Evolutionary conservation across 2,329 filamentous ascomycete species (phyloP), one percentile per base, ranked within the genome.

Genomic region (Penicillium brevicompactum): DNA sequence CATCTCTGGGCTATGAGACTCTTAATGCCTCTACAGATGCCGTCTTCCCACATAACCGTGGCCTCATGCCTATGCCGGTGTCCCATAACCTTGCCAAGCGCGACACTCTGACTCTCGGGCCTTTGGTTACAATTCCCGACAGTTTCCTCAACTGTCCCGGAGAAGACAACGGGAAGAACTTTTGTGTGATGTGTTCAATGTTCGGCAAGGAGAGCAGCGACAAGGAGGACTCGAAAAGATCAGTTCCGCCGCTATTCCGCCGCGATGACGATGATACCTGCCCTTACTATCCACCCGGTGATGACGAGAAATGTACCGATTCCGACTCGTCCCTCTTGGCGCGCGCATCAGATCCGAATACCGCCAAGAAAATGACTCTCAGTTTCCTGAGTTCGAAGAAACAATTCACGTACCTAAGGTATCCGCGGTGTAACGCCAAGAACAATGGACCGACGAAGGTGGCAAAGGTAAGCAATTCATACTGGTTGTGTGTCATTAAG

Each of bases 361-460:
- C 21, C 5, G 13, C 27, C 21, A 56, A 52, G 45, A 51, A 46
- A 22, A 52, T 56, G 53, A 45, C 11, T 21, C 53, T 56, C 27
- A 48, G 48, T 11, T 56, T 47, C 30, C 22, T 43, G 38, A 44
- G 47, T 24, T 21, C 22, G 13, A 34, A 47, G 21, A 41, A 48
- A 11, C 21, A 52, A 47, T 47, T 47, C 30, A 41, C 32, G 22
- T 56, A 56, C 44, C 41, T 51, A 16, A 56, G 27, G 16, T 56
- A 56, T 46, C 53, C 53, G 14, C n/a, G 48, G 24, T 56, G 53
- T 51, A 51, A 56, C 38, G 53, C 49, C n/a, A 56, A 49, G 47
- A 49, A 43, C 53, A 27, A 52, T 38, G 53, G 53, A 5, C 49
- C 53, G 34, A 42, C 44, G 27, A 43, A 30, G 14, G 49, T 56